These are phyloP conservation scores for Pseudisothecium myosuroides DNA, from an alignment of 225 moss, liverwort and hornwort species.

Conservation along the genomic window DNA sequence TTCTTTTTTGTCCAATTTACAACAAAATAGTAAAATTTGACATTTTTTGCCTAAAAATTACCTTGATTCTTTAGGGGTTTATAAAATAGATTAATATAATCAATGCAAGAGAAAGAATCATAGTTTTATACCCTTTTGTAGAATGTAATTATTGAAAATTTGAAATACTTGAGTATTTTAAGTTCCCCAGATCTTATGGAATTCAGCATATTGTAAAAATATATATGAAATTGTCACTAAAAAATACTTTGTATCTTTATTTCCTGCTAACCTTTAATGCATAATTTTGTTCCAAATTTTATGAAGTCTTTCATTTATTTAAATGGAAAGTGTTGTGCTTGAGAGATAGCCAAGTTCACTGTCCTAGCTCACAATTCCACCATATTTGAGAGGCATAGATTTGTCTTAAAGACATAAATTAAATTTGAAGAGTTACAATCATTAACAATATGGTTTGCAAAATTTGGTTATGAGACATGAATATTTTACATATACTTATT, in stretches of 20 bases:
- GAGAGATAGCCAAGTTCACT: too few species aligned
- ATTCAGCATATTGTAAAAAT: not conserved
- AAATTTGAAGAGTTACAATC: too few species aligned
- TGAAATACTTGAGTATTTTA: not conserved
- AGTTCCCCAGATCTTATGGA: not conserved
- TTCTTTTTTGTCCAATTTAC: not conserved
- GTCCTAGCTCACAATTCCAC: too few species aligned
- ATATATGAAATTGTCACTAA: not conserved
- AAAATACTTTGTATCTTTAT: accelerated
- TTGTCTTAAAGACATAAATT: too few species aligned
- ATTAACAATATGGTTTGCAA: too few species aligned
- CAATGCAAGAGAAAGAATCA: not conserved
- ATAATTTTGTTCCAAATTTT: not conserved
- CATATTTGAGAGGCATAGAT: too few species aligned
- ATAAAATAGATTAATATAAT: not conserved
- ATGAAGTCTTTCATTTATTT: not conserved
- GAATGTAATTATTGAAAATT: not conserved
- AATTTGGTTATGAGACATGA: too few species aligned
- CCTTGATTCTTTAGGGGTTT: not conserved
- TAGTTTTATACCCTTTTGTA: not conserved
- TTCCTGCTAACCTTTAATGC: not conserved
- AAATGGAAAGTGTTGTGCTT: not conserved
- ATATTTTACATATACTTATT: too few species aligned
- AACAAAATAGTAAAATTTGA: not conserved
- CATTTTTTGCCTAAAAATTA: not conserved